phyloP scores from a whole-genome alignment of 176 grass and related monocot genomes.

The Eremochloa ophiuroides region DNA sequence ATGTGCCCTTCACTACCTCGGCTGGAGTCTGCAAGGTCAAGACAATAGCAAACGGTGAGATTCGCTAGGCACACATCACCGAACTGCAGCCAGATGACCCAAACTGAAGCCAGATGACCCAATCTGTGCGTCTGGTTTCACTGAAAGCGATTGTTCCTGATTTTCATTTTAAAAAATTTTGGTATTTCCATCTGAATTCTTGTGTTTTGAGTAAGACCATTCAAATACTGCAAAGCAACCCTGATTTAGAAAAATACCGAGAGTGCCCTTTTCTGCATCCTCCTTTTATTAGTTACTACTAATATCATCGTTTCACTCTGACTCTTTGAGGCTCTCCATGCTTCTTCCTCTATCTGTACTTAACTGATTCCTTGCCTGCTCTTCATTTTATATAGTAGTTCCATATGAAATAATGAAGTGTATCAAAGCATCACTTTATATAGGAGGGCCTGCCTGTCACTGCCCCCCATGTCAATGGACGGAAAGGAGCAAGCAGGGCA shows the following conservation, averaged over 20 bases:
- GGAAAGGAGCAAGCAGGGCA: neutral
- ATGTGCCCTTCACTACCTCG: constrained; percentile 63
- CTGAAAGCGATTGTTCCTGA: neutral
- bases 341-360: neutral
- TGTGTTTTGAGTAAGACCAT: neutral
- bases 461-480: neutral
- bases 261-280: neutral
- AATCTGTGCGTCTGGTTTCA: neutral
- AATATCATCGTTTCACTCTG: neutral
- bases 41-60: constrained; percentile 66
- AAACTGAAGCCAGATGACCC: too few relatives aligned
- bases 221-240: neutral
- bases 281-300: neutral
- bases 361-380: neutral
- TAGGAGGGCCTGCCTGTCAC: neutral
- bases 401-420: neutral
- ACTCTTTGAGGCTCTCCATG: neutral
- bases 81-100: neutral
- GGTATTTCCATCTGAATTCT: neutral
- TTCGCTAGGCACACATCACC: constrained; percentile 40
- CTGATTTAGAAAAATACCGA: neutral
- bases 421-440: neutral
- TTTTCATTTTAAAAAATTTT: neutral
- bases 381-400: neutral
- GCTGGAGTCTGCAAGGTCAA: constrained; percentile 68